Percentiles rank a stretch among this genome's conserved stretches.
phyloP scores from a whole-genome alignment of 2,329 filamentous ascomycete species.

The Bipolaris oryzae region DNA sequence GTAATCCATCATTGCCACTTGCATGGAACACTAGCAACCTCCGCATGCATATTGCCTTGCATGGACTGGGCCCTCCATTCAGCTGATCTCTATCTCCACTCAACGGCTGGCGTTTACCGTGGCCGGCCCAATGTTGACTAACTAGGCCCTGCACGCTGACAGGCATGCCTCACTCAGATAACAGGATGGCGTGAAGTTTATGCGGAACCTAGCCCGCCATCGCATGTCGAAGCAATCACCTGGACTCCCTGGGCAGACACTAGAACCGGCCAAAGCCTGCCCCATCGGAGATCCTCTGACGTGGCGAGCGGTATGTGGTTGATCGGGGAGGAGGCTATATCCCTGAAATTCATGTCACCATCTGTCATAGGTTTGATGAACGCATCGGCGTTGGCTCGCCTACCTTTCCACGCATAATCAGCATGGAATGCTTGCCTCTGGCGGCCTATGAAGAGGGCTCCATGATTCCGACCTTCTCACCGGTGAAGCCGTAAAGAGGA shows the following conservation, averaged over 20 bases:
- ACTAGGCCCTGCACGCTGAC: slow-evolving; percentile 51
- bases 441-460: slow-evolving; percentile 37
- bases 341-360: slow-evolving; percentile 48
- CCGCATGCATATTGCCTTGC: slow-evolving; percentile 49
- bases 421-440: slow-evolving; percentile 40
- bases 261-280: slow-evolving; percentile 55
- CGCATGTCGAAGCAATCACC: slow-evolving; percentile 54
- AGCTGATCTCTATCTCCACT: slow-evolving; percentile 50
- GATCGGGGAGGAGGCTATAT: slow-evolving; percentile 46
- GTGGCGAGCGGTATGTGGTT: slow-evolving; percentile 57
- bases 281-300: slow-evolving; percentile 60
- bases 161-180: slow-evolving; percentile 51
- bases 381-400: slow-evolving; percentile 36
- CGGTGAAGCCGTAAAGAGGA: slow-evolving; percentile 42
- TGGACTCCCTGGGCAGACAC: slow-evolving; percentile 49
- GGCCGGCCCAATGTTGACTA: slow-evolving; percentile 50
- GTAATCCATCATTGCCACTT: slow-evolving; percentile 45
- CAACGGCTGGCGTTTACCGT: slow-evolving; percentile 47
- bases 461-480: slow-evolving; percentile 44
- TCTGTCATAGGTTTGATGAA: slow-evolving; percentile 47
- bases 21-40: slow-evolving; percentile 43
- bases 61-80: slow-evolving; percentile 41
- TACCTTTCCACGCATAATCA: slow-evolving; percentile 33
- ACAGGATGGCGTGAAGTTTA: slow-evolving; percentile 52
- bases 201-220: slow-evolving; percentile 52